Percentiles rank a stretch among this genome's conserved stretches.
phyloP scores from a whole-genome alignment of 164 flowering plant species.

The Sextonia rubra region DNA sequence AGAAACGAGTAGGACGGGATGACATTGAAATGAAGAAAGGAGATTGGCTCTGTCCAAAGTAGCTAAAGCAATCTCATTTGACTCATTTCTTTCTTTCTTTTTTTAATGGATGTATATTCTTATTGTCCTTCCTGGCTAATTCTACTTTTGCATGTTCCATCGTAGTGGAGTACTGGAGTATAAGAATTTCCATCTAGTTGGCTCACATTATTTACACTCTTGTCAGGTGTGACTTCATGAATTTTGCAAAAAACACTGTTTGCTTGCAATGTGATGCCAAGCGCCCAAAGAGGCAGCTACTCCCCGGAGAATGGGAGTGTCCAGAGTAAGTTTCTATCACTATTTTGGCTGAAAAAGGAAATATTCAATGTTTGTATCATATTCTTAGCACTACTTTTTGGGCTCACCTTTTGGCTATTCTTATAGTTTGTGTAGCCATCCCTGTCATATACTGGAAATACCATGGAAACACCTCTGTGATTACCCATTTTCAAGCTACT shows the following conservation, averaged over 20 bases:
- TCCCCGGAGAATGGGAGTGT: conserved; percentile 99
- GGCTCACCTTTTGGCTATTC: not conserved
- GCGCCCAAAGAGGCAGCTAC: conserved; percentile 91
- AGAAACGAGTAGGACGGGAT: conserved; percentile 86
- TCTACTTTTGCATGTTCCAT: not conserved
- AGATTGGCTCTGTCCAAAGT: conserved; percentile 98
- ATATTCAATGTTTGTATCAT: no score
- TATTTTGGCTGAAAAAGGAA: not conserved
- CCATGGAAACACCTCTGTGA: not conserved
- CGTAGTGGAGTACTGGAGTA: not conserved
- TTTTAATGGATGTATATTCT: not conserved
- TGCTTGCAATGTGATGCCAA: conserved; percentile 98
- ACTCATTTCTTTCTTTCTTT: not conserved
- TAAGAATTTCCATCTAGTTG: not conserved
- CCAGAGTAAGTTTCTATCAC: conserved; percentile 60
- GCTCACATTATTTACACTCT: conserved; percentile 4
- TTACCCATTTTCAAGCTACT: not conserved
- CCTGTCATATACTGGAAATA: not conserved
- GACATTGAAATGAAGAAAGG: conserved; percentile 99
- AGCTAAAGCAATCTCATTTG: conserved; percentile 11
- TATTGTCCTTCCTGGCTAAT: not conserved
- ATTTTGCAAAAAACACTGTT: conserved; percentile 86
- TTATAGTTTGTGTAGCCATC: not conserved
- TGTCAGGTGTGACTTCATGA: conserved; percentile 96
- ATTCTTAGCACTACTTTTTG: not conserved